These are phyloP conservation scores for Excoecaria agallocha DNA, from an alignment of 345 rosid genomes.

Conservation along the genomic window DNA sequence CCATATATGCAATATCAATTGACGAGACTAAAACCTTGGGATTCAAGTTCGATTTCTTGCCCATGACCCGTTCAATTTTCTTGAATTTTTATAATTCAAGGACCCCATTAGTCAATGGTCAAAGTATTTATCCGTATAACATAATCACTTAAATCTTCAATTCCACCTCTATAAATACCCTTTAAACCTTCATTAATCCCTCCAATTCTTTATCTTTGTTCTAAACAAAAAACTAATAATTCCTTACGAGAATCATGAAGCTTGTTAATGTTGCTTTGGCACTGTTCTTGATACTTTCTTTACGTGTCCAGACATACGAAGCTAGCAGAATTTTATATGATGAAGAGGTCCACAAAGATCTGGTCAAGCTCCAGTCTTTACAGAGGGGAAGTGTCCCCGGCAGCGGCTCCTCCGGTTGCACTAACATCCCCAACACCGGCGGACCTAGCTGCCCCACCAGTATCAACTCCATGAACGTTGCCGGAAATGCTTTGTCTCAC, in stretches of 20 bases:
- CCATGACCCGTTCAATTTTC: conserved; percentile 24
- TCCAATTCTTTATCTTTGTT: not conserved
- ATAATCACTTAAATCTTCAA: not conserved
- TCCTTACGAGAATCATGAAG: conserved; percentile 20
- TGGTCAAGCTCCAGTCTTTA: conserved; percentile 39
- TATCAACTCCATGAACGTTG: conserved; percentile 39
- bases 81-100: not conserved
- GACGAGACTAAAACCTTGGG: not conserved
- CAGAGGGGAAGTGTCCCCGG: conserved; percentile 34
- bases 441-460: conserved; percentile 38
- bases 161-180: conserved; percentile 8
- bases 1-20: not conserved
- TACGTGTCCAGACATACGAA: conserved; percentile 19
- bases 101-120: conserved; percentile 32
- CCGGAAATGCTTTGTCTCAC: conserved; percentile 24
- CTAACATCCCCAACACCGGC: conserved; percentile 45
- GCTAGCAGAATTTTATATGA: conserved; percentile 30
- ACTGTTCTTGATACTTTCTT: conserved; percentile 23
- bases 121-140: conserved; percentile 4
- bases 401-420: conserved; percentile 51
- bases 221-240: no score
- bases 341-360: conserved; percentile 7
- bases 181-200: not conserved
- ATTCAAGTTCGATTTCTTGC: conserved; percentile 10
- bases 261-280: conserved; percentile 19